These are phyloP conservation scores for Aspergillus pseudoterreus DNA, from an alignment of 2,329 filamentous ascomycete genomes.

Conservation along the genomic window DNA sequence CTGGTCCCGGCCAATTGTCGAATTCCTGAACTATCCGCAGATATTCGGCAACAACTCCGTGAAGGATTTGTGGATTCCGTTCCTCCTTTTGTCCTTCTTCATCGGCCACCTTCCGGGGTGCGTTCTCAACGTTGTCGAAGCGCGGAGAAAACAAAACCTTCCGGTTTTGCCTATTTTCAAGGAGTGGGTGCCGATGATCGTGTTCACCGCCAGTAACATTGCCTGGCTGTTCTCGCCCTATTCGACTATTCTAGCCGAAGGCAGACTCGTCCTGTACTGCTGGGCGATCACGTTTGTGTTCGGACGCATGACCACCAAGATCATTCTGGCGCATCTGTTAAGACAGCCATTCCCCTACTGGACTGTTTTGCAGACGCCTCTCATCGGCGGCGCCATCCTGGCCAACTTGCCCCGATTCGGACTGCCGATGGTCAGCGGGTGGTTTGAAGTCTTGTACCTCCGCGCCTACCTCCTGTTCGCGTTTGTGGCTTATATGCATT, in stretches of 20 bases:
- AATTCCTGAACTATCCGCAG: constrained; percentile 62
- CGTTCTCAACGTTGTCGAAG: constrained; percentile 76
- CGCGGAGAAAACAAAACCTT: constrained; percentile 67
- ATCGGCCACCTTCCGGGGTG: constrained; percentile 82
- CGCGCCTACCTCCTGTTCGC: constrained; percentile 81
- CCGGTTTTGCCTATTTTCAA: constrained; percentile 79
- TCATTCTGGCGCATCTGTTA: constrained; percentile 93
- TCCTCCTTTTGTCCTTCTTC: constrained; percentile 64
- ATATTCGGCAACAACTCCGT: constrained; percentile 70
- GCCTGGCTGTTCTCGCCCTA: constrained; percentile 89
- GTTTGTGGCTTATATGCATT: constrained; percentile 80
- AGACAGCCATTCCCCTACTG: constrained; percentile 94
- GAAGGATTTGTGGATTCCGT: constrained; percentile 80
- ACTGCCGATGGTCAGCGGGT: constrained; percentile 61
- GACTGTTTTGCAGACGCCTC: constrained; percentile 84
- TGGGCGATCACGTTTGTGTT: constrained; percentile 95
- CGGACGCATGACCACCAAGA: constrained; percentile 97
- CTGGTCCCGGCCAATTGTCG: constrained; percentile 73
- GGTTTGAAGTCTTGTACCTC: constrained; percentile 74
- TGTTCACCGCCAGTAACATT: constrained; percentile 71
- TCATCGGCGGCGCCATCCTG: constrained; percentile 78
- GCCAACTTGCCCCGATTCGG: constrained; percentile 79
- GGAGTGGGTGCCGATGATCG: constrained; percentile 87
- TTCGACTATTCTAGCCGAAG: constrained; percentile 74
- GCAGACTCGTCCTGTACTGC: constrained; percentile 89